Conservation (phyloP, 306 rosid genomes). For the Trifolium repens region DNA sequence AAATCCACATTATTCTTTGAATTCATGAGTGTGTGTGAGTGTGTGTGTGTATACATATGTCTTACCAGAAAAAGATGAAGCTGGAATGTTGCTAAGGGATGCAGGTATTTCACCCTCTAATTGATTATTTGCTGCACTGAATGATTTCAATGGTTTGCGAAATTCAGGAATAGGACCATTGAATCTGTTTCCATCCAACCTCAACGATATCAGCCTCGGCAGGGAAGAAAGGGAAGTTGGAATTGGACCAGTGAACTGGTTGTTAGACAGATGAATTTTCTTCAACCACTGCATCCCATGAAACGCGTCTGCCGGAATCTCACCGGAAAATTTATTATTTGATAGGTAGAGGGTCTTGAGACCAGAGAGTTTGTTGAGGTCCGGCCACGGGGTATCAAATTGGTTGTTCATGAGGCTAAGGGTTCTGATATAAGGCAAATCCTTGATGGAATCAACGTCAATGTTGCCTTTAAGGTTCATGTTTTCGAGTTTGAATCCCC, state of each 20-base stretch:
- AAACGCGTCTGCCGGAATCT: slow-evolving; percentile 55
- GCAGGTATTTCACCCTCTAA: slow-evolving; percentile 74
- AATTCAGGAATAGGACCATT: slow-evolving; percentile 68
- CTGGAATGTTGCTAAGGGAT: slow-evolving; percentile 37
- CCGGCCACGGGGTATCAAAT: slow-evolving; percentile 60
- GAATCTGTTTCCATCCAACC: slow-evolving; percentile 66
- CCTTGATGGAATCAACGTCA: slow-evolving; percentile 50
- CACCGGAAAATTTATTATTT: slow-evolving; percentile 59
- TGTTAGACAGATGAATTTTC: slow-evolving; percentile 62
- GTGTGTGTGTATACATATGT: neutral
- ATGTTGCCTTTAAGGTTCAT: slow-evolving; percentile 68
- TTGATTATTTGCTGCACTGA: slow-evolving; percentile 61
- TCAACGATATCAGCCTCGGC: slow-evolving; percentile 60
- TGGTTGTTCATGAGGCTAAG: slow-evolving; percentile 67
- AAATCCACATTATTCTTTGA: neutral
- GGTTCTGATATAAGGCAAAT: slow-evolving; percentile 54
- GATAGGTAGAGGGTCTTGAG: slow-evolving; percentile 63
- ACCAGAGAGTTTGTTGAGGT: slow-evolving; percentile 42
- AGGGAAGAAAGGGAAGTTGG: slow-evolving; percentile 58
- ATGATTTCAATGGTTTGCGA: slow-evolving; percentile 31
- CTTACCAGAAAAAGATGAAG: slow-evolving; percentile 66
- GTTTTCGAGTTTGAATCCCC: slow-evolving; percentile 70
- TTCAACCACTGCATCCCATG: slow-evolving; percentile 60
- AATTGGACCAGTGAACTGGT: slow-evolving; percentile 60
- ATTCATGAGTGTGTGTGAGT: neutral